Conservation (phyloP, 176 grass and related monocot genomes). For the Bothriochloa decipiens region DNA sequence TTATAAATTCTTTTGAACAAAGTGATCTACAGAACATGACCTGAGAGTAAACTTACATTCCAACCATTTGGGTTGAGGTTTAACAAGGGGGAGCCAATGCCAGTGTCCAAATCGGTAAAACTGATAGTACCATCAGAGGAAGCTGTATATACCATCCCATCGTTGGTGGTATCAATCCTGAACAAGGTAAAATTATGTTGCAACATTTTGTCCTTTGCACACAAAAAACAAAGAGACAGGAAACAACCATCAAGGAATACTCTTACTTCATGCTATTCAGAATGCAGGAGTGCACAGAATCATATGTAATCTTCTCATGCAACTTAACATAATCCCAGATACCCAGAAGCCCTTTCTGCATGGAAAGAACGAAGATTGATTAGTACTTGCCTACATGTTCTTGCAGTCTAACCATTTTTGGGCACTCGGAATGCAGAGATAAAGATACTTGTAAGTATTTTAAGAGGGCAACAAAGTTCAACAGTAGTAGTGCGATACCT, state of each 20-base stretch:
- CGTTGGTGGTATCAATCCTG: conserved; percentile 70
- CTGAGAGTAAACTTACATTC: conserved; percentile 59
- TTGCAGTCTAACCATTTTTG: not conserved
- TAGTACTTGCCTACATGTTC: not conserved
- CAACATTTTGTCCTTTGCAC: conserved; percentile 9
- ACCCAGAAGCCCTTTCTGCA: conserved; percentile 87
- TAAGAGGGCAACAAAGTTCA: conserved; percentile 22
- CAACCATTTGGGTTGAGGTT: conserved; percentile 93
- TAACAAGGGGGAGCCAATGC: conserved; percentile 69
- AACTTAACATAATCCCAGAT: conserved; percentile 93
- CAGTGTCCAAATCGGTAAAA: conserved; percentile 84
- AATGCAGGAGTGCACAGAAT: conserved; percentile 84
- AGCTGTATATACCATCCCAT: conserved; percentile 79
- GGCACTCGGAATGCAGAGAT: not conserved
- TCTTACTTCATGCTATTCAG: conserved; percentile 93
- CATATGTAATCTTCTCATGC: conserved; percentile 86
- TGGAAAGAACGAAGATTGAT: conserved; percentile 4
- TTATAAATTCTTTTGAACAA: not conserved
- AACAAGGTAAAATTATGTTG: conserved; percentile 24
- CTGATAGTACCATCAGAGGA: conserved; percentile 92
- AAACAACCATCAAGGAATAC: conserved; percentile 11
- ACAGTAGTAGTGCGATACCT: conserved; percentile 53
- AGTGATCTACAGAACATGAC: conserved; percentile 7
- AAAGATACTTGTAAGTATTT: not conserved
- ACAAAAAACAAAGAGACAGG: not conserved